Evolutionary conservation across 2,329 filamentous ascomycete species (phyloP).

Genomic region (Drechslerella dactyloides): DNA sequence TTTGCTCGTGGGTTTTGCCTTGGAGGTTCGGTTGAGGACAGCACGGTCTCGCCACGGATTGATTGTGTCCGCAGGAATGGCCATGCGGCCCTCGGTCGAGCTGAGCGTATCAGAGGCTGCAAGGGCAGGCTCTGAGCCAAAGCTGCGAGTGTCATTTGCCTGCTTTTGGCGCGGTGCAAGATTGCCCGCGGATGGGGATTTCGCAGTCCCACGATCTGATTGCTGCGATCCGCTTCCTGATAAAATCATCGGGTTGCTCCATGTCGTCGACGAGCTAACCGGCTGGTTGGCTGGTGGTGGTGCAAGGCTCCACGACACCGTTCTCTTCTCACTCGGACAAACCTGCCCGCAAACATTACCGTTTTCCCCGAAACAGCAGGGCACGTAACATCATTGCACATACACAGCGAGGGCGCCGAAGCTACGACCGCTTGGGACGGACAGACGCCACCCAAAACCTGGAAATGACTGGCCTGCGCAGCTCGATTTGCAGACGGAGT

Average conservation of each 20-base stretch:
- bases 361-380: background rate
- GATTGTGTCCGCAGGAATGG: background rate
- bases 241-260: background rate
- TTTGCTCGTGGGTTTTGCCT: background rate
- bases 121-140: background rate
- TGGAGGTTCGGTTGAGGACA: background rate
- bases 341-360: background rate
- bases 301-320: background rate
- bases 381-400: slow-evolving; percentile 1
- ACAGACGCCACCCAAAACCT: slow-evolving; percentile 3
- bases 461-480: slow-evolving; percentile 1
- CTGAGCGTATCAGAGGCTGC: background rate
- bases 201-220: background rate
- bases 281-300: background rate
- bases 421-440: too few species aligned
- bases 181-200: background rate
- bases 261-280: background rate
- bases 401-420: too few species aligned
- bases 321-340: background rate
- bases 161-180: slow-evolving; percentile 4
- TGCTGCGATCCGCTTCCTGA: background rate
- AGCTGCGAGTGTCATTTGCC: slow-evolving; percentile 2
- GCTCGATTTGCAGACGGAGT: background rate
- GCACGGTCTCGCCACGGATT: background rate
- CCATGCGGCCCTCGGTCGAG: background rate